Evolutionary conservation across 257 asterid species (phyloP), one percentile per base, ranked within the genome.

Genomic region (Nicotiana knightiana): DNA sequence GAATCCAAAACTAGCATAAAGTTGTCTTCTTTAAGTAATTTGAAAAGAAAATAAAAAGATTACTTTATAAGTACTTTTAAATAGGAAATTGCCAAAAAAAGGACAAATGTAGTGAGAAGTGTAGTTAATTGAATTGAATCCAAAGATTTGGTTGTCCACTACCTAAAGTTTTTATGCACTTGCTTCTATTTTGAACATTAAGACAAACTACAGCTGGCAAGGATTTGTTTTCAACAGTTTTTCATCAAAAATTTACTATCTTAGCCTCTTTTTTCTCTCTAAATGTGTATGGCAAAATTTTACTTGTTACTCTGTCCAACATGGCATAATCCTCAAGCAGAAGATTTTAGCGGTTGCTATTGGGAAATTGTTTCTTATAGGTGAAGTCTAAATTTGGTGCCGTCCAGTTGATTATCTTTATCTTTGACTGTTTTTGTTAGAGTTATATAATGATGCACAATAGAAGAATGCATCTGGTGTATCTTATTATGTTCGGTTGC

Each of bases 401-500:
- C 12, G 5, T 33, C 24, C 48, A 3, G 62, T 73, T 73, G 13
- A 4, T 48, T 70, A 24, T 73, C 28, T 21, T 73, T 73, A 24
- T 11, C 39, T 35, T 73, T 48, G 43, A 3, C 13, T 13, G 79
- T 26, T 73, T 10, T 48, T 4, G 63, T 30, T 48, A 73, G 79
- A 48, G 43, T 24, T 48, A 26, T 48, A 48, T 48, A 12, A 15
- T 73, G 43, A 12, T 13, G 39, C 26, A 73, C 4, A 26, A 12
- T 48, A 73, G 63, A 73, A 73, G 79, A 73, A 4, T 18, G 37
- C 4, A 2, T 33, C 37, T 77, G 46, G 62, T 15, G 61, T 82
- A 85, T 86, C 86, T 87, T n/a, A 84, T 86, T 76, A 75, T 85
- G 80, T 84, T 88, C 85, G 61, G 84, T 77, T 80, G 62, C 86